phyloP scores from a whole-genome alignment of 805 yeast species.

The Naumovozyma baii region DNA sequence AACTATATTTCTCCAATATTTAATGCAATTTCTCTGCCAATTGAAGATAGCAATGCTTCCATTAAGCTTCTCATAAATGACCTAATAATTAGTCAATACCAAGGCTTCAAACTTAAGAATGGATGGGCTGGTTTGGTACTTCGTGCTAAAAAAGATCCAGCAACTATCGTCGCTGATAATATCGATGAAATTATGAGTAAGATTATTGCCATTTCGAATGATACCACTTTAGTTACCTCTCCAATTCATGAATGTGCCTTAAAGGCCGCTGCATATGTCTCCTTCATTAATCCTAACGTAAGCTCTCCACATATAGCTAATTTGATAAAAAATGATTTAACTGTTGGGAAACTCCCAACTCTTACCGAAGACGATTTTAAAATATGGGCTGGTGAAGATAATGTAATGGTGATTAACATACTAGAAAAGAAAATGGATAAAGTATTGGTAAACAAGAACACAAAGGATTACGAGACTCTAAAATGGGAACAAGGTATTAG shows the following conservation, averaged over 20 bases:
- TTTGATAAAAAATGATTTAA: conserved; percentile 37
- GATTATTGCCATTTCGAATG: conserved; percentile 14
- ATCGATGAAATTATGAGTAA: conserved; percentile 15
- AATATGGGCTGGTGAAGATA: conserved; percentile 65
- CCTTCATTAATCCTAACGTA: conserved; percentile 50
- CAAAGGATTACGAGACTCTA: conserved; percentile 74
- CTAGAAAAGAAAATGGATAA: conserved; percentile 38
- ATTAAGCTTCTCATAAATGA: conserved; percentile 31
- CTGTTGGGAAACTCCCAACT: conserved; percentile 27
- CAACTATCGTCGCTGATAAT: conserved; percentile 36
- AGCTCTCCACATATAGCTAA: conserved; percentile 44
- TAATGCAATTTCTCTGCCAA: conserved; percentile 30
- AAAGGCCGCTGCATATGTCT: conserved; percentile 41
- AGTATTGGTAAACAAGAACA: conserved; percentile 50
- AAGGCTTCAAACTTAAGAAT: conserved; percentile 31
- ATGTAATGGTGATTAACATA: conserved; percentile 58
- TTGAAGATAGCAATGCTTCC: conserved; percentile 20
- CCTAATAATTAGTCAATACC: conserved; percentile 39
- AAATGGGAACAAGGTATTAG: conserved; percentile 87
- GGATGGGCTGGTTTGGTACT: conserved; percentile 77
- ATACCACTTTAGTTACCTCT: conserved; percentile 11
- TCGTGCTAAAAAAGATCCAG: conserved; percentile 55
- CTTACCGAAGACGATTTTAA: conserved; percentile 42
- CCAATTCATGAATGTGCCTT: conserved; percentile 37
- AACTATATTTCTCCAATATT: conserved; percentile 32